Conservation (phyloP, 306 rosid genomes). For the Vigna reflexopilosa region DNA sequence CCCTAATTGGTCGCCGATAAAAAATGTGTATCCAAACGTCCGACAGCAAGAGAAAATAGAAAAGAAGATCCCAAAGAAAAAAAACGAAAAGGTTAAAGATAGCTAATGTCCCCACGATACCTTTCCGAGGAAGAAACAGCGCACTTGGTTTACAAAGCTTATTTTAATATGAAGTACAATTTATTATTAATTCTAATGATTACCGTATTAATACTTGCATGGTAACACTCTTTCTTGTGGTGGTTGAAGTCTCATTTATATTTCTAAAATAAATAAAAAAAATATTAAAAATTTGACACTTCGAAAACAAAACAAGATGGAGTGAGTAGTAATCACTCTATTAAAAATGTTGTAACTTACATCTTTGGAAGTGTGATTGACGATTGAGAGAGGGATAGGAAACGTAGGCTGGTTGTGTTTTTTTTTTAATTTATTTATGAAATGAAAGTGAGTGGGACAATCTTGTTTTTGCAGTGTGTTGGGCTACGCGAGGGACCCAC, state of each 20-base stretch:
- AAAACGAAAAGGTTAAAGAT: not conserved
- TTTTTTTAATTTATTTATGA: too few species aligned
- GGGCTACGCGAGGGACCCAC: conserved; percentile 26
- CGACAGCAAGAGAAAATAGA: conserved; percentile 14
- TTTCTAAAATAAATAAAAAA: too few species aligned
- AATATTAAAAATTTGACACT: too few species aligned
- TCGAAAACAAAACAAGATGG: too few species aligned
- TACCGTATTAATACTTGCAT: not conserved
- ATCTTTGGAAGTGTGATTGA: not conserved
- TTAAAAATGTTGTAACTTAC: not conserved
- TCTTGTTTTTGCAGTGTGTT: not conserved
- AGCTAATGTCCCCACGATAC: not conserved
- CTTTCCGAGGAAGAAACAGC: not conserved
- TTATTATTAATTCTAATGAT: not conserved
- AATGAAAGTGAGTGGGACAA: conserved; percentile 35
- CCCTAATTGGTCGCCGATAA: conserved; percentile 40
- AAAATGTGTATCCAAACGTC: not conserved
- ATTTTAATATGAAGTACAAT: too few species aligned
- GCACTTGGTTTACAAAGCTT: not conserved
- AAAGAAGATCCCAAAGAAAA: not conserved
- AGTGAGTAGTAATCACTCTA: not conserved
- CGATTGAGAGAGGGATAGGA: not conserved
- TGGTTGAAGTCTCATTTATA: too few species aligned
- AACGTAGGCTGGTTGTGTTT: not conserved
- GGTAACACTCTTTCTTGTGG: too few species aligned